Evolutionary conservation across 129 eudicot species (phyloP).

Genomic region (Kitagawia praeruptora): DNA sequence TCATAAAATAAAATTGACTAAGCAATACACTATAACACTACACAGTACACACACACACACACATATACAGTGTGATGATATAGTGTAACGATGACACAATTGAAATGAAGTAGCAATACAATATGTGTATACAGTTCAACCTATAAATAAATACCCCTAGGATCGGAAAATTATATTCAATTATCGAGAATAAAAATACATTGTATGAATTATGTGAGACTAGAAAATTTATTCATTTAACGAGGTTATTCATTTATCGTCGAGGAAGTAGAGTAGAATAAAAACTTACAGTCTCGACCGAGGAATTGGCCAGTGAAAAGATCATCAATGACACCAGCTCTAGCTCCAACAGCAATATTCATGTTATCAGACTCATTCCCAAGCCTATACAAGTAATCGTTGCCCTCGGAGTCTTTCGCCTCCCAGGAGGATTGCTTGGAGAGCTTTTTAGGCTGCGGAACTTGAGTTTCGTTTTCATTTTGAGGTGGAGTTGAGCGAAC

Average conservation of each 20-base stretch:
- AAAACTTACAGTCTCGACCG: conserved; percentile 72
- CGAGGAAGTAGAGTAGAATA: not conserved
- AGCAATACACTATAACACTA: not conserved
- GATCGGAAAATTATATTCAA: not conserved
- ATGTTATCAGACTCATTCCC: conserved; percentile 92
- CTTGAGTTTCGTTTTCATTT: conserved; percentile 19
- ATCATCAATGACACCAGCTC: conserved; percentile 85
- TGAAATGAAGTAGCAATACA: not conserved
- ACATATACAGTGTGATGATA: not conserved
- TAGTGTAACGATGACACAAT: not conserved
- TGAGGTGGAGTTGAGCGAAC: conserved; percentile 26
- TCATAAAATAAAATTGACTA: not conserved
- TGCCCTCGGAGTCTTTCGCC: conserved; percentile 62
- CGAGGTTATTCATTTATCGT: not conserved
- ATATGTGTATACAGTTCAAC: not conserved
- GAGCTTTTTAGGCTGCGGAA: conserved; percentile 8
- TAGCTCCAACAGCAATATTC: conserved; percentile 94
- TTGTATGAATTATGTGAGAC: too few relatives aligned
- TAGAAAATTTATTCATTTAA: too few relatives aligned
- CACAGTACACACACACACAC: too few relatives aligned
- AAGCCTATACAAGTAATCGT: conserved; percentile 79
- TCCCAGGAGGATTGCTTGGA: conserved; percentile 97
- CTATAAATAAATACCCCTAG: not conserved
- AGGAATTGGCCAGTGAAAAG: conserved; percentile 84
- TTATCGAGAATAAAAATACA: not conserved